These are phyloP conservation scores for Lentinula sp. DNA, from an alignment of 768 basidiomycete species.

Conservation along the genomic window DNA sequence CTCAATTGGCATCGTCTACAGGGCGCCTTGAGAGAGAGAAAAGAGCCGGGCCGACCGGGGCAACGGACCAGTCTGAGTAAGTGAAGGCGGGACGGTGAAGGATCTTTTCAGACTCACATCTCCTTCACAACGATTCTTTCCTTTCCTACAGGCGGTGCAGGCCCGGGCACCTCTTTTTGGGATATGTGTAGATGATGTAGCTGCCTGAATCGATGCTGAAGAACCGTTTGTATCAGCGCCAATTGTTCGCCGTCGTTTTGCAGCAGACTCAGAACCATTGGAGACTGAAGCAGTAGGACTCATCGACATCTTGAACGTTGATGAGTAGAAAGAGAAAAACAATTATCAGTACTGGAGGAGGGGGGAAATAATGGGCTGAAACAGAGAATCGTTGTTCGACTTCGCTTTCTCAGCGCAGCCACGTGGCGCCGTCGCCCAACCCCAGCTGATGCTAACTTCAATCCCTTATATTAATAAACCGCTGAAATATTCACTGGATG, in stretches of 20 bases:
- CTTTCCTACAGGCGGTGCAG: constrained; percentile 84
- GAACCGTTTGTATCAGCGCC: constrained; percentile 29
- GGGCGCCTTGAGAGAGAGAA: constrained; percentile 55
- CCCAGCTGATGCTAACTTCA: neutral
- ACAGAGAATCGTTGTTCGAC: neutral
- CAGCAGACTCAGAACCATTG: constrained; percentile 46
- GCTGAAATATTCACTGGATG: too few species aligned
- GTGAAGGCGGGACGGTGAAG: constrained; percentile 9
- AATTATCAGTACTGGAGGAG: neutral
- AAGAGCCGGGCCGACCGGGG: constrained; percentile 66
- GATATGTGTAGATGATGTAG: constrained; percentile 47
- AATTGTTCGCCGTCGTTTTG: constrained; percentile 54
- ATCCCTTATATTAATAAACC: too few species aligned
- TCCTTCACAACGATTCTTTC: constrained; percentile 91
- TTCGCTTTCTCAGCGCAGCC: neutral
- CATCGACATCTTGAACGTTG: constrained; percentile 47
- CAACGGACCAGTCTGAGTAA: constrained; percentile 57
- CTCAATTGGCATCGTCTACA: constrained; percentile 86
- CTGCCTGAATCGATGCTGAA: constrained; percentile 22
- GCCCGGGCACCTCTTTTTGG: constrained; percentile 88
- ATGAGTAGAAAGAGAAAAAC: neutral
- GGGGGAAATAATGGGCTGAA: neutral
- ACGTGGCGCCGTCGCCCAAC: neutral
- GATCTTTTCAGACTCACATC: constrained; percentile 43
- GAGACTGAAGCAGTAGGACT: constrained; percentile 55